phyloP scores from a whole-genome alignment of 208 protist species.

The Leishmania mexicana region DNA sequence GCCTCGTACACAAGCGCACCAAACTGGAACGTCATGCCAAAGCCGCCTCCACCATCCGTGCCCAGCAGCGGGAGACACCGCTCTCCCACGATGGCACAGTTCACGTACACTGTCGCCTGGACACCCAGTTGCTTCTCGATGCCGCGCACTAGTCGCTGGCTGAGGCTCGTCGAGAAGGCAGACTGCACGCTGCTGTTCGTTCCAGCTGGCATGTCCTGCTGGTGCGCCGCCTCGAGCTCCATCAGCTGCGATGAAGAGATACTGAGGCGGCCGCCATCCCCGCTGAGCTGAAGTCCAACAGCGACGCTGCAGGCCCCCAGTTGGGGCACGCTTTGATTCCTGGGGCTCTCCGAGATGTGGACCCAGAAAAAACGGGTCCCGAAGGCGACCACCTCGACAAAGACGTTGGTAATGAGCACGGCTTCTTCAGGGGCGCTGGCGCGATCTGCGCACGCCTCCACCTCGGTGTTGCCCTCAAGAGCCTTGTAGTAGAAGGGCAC shows the following conservation, averaged over 20 bases:
- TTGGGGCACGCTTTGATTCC: conserved; percentile 15
- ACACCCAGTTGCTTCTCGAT: conserved; percentile 7
- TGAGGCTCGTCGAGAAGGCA: conserved; percentile 45
- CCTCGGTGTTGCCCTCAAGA: background rate
- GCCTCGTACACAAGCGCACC: conserved; percentile 45
- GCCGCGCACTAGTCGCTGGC: conserved; percentile 43
- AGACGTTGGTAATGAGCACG: conserved; percentile 44
- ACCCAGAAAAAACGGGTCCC: conserved; percentile 65
- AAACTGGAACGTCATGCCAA: conserved; percentile 58
- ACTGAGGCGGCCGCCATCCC: background rate
- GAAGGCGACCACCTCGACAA: conserved; percentile 53
- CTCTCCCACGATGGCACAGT: conserved; percentile 57
- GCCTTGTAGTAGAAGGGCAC: conserved; percentile 38
- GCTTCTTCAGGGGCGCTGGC: background rate
- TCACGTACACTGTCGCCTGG: conserved; percentile 45
- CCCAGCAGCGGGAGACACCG: conserved; percentile 46
- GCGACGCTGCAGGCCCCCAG: conserved; percentile 50
- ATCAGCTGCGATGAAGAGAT: conserved; percentile 35
- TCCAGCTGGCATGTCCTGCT: conserved; percentile 12
- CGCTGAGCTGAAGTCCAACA: conserved; percentile 8
- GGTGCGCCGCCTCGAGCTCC: conserved; percentile 22
- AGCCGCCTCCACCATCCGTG: conserved; percentile 46
- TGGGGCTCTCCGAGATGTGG: conserved; percentile 52
- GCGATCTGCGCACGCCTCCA: background rate
- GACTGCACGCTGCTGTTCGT: conserved; percentile 33